Evolutionary conservation across 176 grass and related monocot species (phyloP).

Genomic region (Bolboschoenus planiculmis): DNA sequence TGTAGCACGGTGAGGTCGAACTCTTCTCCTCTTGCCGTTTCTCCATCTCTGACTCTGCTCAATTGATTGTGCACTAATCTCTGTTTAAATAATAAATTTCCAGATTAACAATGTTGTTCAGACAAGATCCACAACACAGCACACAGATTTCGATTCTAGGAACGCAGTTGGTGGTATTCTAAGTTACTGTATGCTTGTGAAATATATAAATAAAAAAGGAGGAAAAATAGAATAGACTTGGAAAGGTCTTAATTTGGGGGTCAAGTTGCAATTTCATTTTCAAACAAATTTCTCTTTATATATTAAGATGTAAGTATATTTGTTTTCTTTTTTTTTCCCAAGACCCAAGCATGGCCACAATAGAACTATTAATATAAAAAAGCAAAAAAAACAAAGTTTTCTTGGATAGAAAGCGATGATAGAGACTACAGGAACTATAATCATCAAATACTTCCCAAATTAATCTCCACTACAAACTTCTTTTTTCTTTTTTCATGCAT

Average conservation of each 20-base stretch:
- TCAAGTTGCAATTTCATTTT: constrained; percentile 8
- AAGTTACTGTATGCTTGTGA: not conserved
- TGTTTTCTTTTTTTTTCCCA: not conserved
- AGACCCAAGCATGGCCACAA: not conserved
- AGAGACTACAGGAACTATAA: not conserved
- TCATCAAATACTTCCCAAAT: not conserved
- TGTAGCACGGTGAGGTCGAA: constrained; percentile 27
- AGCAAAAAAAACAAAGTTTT: not conserved
- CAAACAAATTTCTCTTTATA: not conserved
- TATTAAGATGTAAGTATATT: constrained; percentile 4
- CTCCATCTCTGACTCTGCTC: constrained; percentile 3
- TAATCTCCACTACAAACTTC: not conserved
- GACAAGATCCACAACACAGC: not conserved
- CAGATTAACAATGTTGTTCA: not conserved
- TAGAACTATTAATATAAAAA: not conserved
- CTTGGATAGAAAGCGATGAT: not conserved
- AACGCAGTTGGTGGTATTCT: constrained; percentile 5
- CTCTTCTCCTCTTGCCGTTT: not conserved
- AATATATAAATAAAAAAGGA: not conserved
- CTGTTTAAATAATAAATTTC: not conserved
- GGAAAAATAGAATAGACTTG: not conserved
- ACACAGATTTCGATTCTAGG: not conserved
- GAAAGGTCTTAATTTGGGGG: not conserved
- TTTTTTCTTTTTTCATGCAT: not conserved
- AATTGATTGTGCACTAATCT: not conserved